Evolutionary conservation across 1,284 basidiomycete species (phyloP).

Genomic region (Jaminaea rosea): DNA sequence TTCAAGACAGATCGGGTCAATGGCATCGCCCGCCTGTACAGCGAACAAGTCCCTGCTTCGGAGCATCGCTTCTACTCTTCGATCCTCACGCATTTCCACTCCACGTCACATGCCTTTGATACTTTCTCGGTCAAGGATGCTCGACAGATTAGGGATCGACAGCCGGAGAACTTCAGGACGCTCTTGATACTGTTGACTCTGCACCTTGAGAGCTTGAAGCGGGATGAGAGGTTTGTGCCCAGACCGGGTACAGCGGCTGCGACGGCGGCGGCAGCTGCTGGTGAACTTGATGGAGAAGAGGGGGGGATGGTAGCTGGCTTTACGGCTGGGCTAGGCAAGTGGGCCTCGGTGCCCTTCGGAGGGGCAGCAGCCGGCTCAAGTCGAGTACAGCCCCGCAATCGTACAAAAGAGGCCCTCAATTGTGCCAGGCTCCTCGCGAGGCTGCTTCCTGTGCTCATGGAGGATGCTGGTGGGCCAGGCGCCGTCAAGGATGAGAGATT

Average conservation of each 20-base stretch:
- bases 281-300: conserved; percentile 15
- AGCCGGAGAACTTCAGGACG: conserved; percentile 37
- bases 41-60: not conserved
- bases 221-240: conserved; percentile 27
- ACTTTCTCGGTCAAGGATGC: conserved; percentile 29
- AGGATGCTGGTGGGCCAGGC: conserved; percentile 1
- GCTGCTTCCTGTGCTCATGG: conserved; percentile 29
- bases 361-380: conserved; percentile 2
- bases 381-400: conserved; percentile 13
- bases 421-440: conserved; percentile 37
- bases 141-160: conserved; percentile 11
- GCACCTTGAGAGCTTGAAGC: conserved; percentile 36
- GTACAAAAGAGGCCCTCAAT: conserved; percentile 36
- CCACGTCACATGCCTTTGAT: conserved; percentile 14
- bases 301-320: conserved; percentile 7
- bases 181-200: conserved; percentile 33
- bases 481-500: not conserved
- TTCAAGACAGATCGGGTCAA: not conserved
- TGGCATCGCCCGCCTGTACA: not conserved
- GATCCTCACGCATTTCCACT: not conserved
- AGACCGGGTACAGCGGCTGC: conserved; percentile 1
- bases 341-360: conserved; percentile 4
- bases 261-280: conserved; percentile 11
- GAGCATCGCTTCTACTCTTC: not conserved
- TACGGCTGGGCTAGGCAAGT: not conserved